Evolutionary conservation across 2,329 filamentous ascomycete genomes (phyloP).

Genomic region (Talaromyces marneffei): DNA sequence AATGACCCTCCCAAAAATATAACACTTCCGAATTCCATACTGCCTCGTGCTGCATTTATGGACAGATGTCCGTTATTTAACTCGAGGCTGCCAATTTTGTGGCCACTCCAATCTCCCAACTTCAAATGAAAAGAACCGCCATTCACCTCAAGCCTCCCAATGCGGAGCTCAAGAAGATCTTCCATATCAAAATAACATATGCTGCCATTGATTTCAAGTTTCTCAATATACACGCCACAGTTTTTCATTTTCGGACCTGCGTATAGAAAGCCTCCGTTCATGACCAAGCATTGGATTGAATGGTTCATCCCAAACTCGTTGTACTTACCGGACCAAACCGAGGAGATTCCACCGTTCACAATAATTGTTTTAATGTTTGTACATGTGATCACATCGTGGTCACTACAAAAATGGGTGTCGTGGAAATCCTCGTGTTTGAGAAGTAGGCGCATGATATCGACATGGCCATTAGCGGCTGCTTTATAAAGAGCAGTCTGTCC

Average conservation of each 20-base stretch:
- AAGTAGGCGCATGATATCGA: background rate
- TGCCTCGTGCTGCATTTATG: background rate
- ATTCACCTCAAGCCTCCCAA: background rate
- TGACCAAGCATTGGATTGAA: background rate
- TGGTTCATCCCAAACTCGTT: background rate
- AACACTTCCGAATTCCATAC: background rate
- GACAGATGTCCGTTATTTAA: conserved; percentile 12
- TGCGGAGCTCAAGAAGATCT: background rate
- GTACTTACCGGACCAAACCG: background rate
- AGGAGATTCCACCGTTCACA: background rate
- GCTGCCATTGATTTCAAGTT: background rate
- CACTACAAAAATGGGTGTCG: background rate
- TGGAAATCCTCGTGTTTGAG: background rate
- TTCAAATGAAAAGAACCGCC: background rate
- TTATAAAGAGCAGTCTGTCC: background rate
- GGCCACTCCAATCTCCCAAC: background rate
- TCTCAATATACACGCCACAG: background rate
- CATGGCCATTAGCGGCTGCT: background rate
- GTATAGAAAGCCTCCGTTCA: background rate
- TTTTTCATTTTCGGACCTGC: background rate
- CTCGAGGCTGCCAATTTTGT: conserved; percentile 13
- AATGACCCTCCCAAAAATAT: background rate
- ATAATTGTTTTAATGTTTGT: background rate
- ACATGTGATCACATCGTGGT: background rate
- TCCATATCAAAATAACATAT: background rate